These are phyloP conservation scores for Groenewaldozyma tartarivorans DNA, from an alignment of 805 yeast genomes.

Conservation along the genomic window DNA sequence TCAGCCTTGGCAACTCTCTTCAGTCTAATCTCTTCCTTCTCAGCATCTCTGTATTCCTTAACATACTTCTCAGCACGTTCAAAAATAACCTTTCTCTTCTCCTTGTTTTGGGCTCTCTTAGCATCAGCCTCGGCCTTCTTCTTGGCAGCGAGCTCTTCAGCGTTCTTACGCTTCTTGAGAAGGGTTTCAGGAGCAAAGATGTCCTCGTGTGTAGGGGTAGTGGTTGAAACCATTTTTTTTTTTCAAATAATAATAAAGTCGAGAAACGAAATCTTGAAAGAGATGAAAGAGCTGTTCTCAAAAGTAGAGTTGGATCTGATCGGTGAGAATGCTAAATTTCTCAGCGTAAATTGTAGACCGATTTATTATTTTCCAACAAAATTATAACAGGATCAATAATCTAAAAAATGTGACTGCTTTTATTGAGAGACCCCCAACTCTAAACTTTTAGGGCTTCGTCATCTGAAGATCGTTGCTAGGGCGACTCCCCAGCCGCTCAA, in stretches of 20 bases:
- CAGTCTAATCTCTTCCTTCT: conserved; percentile 72
- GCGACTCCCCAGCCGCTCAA: no score
- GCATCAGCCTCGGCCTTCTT: conserved; percentile 40
- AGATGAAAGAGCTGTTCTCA: no score
- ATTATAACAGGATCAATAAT: no score
- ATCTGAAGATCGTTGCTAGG: no score
- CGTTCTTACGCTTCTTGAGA: conserved; percentile 50
- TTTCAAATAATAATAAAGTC: conserved; percentile 1
- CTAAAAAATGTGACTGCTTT: no score
- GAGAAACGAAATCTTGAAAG: no score
- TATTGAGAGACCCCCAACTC: no score
- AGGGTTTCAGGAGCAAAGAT: conserved; percentile 45
- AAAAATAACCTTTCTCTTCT: conserved; percentile 47
- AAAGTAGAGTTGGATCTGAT: no score
- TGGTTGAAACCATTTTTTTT: conserved; percentile 16
- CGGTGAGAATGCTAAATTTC: no score
- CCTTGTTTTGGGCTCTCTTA: conserved; percentile 24
- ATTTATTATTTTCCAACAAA: no score
- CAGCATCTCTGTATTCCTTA: conserved; percentile 87
- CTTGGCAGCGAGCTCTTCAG: conserved; percentile 46
- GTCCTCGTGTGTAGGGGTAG: conserved; percentile 21
- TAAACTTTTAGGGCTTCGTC: no score
- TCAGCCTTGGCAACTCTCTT: conserved; percentile 90
- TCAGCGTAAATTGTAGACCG: no score
- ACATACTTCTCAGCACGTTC: conserved; percentile 96